Evolutionary conservation across 1,139 yeast species (phyloP).

Genomic region (Scheffersomyces lignicola): DNA sequence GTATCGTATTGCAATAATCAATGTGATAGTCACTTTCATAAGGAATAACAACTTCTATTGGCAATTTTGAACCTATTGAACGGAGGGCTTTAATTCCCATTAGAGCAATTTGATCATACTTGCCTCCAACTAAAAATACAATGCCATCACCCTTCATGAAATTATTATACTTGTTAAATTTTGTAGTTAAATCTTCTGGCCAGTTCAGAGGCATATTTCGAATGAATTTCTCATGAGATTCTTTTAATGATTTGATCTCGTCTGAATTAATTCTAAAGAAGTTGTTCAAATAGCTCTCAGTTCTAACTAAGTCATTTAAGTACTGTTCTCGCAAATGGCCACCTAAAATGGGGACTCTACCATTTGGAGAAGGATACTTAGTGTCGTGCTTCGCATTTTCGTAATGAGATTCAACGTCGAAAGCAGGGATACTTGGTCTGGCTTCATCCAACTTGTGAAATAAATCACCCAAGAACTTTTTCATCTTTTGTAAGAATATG

Average conservation of each 20-base stretch:
- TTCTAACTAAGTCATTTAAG: constrained; percentile 28
- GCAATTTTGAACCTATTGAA: constrained; percentile 52
- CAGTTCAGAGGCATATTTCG: constrained; percentile 19
- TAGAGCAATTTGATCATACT: constrained; percentile 54
- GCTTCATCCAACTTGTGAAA: constrained; percentile 18
- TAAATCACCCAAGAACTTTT: constrained; percentile 19
- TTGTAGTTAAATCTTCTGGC: constrained; percentile 22
- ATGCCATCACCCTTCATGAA: constrained; percentile 54
- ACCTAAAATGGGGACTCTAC: constrained; percentile 31
- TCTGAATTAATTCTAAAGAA: constrained; percentile 21
- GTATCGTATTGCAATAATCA: constrained; percentile 28
- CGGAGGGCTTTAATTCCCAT: constrained; percentile 54
- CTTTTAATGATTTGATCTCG: constrained; percentile 21
- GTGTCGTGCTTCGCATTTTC: constrained; percentile 18
- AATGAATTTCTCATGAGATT: constrained; percentile 22
- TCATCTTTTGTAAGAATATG: constrained; percentile 17
- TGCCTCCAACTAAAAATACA: constrained; percentile 64
- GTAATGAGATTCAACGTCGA: constrained; percentile 32
- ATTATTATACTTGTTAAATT: constrained; percentile 19
- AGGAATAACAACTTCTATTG: constrained; percentile 52
- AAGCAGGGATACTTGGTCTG: constrained; percentile 20
- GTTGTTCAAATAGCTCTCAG: constrained; percentile 20
- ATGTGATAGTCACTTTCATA: constrained; percentile 26
- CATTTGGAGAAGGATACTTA: constrained; percentile 14
- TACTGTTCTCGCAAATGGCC: constrained; percentile 39